Evolutionary conservation across 345 rosid genomes (phyloP), one percentile per base, ranked within the genome.

Genomic region (Euphorbia tirucalli): DNA sequence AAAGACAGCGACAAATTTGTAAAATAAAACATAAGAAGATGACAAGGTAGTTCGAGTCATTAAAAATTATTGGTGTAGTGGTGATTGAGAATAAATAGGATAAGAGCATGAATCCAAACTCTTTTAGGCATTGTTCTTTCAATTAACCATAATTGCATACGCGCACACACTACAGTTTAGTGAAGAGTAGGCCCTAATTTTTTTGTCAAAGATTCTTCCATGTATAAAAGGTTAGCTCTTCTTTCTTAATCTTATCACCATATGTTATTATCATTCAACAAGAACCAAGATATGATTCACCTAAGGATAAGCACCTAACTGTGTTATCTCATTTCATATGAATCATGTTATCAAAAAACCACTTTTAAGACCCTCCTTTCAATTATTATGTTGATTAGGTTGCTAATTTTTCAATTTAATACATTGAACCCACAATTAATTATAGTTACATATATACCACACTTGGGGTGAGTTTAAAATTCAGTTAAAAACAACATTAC

Each of bases 1-100:
- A 18, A 68, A 68, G 48, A 32, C 48, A 14, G 22, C 24, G 49
- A 69, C 64, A 55, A 55, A 24, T 65, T 11, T 32, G 14, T 54
- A 50, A 18, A 18, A 32, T n/a, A 13, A 41, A 28, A 16, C 3
- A 10, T 55, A 4, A 3, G 16, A 69, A 58, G 10, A 56, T 7
- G 55, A 69, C 73, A 70, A 70, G 24, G 37, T 58, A 25, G 57
- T 70, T 59, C 66, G 43, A 70, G 37, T 58, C 73, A 59, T 70
- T 14, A 56, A 59, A 65, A 70, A 70, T 70, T 41, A 70, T 70
- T 59, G 66, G 66, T 27, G 37, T 24, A 11, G 16, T 52, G 16
- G 31, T 58, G 52, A 44, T 10, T 55, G 61, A 1, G 60, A 68
- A 60, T 52, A 15, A 25, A 43, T 59, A 9, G 39, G 39, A 58